Evolutionary conservation across 768 basidiomycete genomes (phyloP).

Genomic region (Thelephora ganbajun): DNA sequence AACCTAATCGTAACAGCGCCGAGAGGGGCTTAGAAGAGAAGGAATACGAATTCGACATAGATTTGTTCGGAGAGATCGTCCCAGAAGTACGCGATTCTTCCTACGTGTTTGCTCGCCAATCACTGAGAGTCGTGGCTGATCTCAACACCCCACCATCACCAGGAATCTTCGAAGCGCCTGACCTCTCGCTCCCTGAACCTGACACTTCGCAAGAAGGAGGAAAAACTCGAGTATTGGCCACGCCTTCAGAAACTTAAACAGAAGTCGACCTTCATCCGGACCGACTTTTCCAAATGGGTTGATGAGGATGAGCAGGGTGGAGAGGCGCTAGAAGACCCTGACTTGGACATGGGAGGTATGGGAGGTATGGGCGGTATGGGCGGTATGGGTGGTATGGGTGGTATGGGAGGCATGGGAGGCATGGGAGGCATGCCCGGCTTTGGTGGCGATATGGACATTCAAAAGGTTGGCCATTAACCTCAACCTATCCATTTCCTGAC

Average conservation of each 20-base stretch:
- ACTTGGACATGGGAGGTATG: conserved; percentile 26
- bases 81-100: conserved; percentile 45
- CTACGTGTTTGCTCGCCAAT: neutral
- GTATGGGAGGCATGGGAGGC: conserved; percentile 32
- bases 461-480: conserved; percentile 29
- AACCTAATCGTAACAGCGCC: conserved; percentile 13
- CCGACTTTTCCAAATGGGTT: conserved; percentile 90
- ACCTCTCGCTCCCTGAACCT: conserved; percentile 54
- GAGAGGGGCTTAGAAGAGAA: conserved; percentile 32
- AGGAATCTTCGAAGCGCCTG: conserved; percentile 47
- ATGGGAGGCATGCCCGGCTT: conserved; percentile 35
- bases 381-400: no score
- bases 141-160: conserved; percentile 6
- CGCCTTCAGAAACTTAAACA: conserved; percentile 82
- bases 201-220: conserved; percentile 71
- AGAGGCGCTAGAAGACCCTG: conserved; percentile 29
- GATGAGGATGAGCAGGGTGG: conserved; percentile 95
- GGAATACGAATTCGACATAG: conserved; percentile 62
- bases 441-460: conserved; percentile 33
- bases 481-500: neutral
- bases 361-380: conserved; percentile 41
- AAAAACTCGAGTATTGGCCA: conserved; percentile 76
- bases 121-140: neutral
- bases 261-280: conserved; percentile 76
- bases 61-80: conserved; percentile 62